Conservation (phyloP, 495 filamentous ascomycete species). For the Penicillium pulvis region DNA sequence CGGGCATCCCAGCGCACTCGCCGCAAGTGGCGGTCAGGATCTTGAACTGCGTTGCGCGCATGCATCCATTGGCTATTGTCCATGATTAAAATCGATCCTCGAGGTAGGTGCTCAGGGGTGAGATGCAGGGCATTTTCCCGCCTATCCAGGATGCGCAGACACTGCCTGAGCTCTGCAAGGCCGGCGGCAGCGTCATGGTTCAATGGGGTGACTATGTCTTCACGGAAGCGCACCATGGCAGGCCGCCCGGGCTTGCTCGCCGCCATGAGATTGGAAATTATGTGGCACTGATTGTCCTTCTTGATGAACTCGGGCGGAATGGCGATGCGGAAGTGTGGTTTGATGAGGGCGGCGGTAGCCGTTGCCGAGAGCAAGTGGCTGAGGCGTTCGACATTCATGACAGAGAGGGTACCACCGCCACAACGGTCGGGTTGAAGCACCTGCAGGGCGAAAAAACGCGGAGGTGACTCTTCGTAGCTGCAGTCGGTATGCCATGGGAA, state of each 20-base stretch:
- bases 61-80: conserved; percentile 41
- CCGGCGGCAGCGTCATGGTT: conserved; percentile 20
- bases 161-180: conserved; percentile 24
- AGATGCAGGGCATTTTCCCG: conserved; percentile 17
- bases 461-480: conserved; percentile 36
- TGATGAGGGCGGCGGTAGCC: conserved; percentile 13
- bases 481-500: conserved; percentile 49
- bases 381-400: conserved; percentile 26
- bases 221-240: conserved; percentile 28
- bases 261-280: conserved; percentile 1
- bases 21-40: conserved; percentile 34
- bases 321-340: conserved; percentile 25
- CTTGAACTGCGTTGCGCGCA: conserved; percentile 32
- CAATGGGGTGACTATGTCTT: conserved; percentile 28
- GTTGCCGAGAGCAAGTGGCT: conserved; percentile 21
- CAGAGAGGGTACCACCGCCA: conserved; percentile 38
- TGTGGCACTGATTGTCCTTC: conserved; percentile 10
- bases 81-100: conserved; percentile 33
- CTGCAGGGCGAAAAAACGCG: conserved; percentile 39
- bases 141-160: conserved; percentile 2
- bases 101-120: conserved; percentile 20
- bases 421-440: conserved; percentile 38
- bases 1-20: conserved; percentile 36
- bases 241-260: conserved; percentile 11
- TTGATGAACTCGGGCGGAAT: conserved; percentile 39